phyloP scores from a whole-genome alignment of 192 early-diverging fungal species.

The Entomortierella lignicola region DNA sequence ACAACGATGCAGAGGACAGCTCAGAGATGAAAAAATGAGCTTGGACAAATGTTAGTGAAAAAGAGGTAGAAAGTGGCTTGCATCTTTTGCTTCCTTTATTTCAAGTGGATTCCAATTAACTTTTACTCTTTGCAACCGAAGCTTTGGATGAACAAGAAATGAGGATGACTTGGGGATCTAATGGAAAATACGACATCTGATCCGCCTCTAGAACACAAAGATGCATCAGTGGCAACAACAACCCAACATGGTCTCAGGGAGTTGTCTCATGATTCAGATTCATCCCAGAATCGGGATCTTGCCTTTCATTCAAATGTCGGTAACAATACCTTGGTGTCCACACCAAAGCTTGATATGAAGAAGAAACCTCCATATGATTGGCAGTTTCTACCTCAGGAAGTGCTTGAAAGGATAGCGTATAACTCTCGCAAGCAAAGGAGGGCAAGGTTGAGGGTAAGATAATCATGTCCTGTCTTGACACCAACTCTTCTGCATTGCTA shows the following conservation, averaged over 20 bases:
- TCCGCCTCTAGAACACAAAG: not conserved
- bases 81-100: not conserved
- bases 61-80: not conserved
- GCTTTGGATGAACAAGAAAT: not conserved
- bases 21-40: not conserved
- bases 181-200: slow-evolving; percentile 7
- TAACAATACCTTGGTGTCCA: not conserved
- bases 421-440: slow-evolving; percentile 30
- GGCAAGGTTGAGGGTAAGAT: slow-evolving; percentile 19
- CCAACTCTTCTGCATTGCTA: too few relatives aligned
- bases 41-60: not conserved
- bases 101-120: not conserved
- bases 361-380: slow-evolving; percentile 13
- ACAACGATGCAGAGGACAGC: not conserved
- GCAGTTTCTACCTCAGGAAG: slow-evolving; percentile 23
- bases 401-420: slow-evolving; percentile 23
- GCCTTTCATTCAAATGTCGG: not conserved
- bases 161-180: slow-evolving; percentile 4
- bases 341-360: not conserved
- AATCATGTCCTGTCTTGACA: too few relatives aligned
- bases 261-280: not conserved
- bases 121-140: too few relatives aligned
- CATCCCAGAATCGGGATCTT: not conserved
- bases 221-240: not conserved
- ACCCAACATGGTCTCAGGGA: not conserved